Evolutionary conservation across 2,329 filamentous ascomycete genomes (phyloP), one percentile per base, ranked within the genome.

Genomic region (Metarhizium robertsii): DNA sequence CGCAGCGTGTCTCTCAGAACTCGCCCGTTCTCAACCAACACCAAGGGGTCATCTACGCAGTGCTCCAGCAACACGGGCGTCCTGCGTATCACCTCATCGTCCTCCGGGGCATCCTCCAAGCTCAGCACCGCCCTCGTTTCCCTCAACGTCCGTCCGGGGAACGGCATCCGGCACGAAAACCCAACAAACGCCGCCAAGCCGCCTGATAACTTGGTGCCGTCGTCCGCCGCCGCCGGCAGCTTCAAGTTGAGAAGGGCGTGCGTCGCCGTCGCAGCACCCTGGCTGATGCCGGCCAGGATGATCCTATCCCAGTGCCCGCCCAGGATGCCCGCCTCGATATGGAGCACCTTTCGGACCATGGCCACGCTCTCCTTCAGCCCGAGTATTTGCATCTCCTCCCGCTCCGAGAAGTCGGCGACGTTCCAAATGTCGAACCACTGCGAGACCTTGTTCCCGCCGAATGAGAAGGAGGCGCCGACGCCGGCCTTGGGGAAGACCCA

Each of bases 351-450:
- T 2, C 65, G 60, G 2, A 79, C 62, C 3, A 59, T 58, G 0
- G 52, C 46, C 0, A 75, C 68, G 55, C 69, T 71, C 10, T 74
- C 71, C 38, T 61, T 62, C 11, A 81, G 61, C 0, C 76, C 76
- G 0, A 64, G 58, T 0, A 62, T 62, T 60, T 79, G 75, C 4
- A 75, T 56, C 3, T 76, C 71, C 57, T 79, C 74, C 16, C 65
- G 61, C n/a, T 73, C 65, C 1, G 66, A 51, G 16, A 75, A 72
- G 55, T 75, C 65, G 18, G 66, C 60, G 0, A 72, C 65, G 52
- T 75, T 73, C 67, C 70, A 75, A 40, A 79, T 69, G 61, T 81
- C 77, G 61, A 80, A 81, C 78, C 77, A 81, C 60, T 78, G 75
- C 8, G 71, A 67, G 55, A 60, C 55, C 7, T 62, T 57, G 30